phyloP scores from a whole-genome alignment of 208 protist genomes.

The Trypanosoma congolense region DNA sequence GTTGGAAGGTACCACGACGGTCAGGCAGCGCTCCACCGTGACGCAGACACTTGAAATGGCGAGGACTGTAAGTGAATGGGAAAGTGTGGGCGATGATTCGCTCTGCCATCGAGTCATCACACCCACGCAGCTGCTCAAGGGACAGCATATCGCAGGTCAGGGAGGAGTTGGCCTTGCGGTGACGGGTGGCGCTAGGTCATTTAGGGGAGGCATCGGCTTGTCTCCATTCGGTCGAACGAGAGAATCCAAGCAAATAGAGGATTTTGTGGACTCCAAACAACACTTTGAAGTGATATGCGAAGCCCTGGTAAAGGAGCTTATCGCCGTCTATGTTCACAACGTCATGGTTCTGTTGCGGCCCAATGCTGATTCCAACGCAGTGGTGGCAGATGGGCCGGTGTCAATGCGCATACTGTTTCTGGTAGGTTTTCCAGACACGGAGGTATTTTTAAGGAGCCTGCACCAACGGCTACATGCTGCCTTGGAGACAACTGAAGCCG shows the following conservation, averaged over 20 bases:
- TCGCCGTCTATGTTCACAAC: constrained; percentile 66
- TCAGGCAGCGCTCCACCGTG: constrained; percentile 13
- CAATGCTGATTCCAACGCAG: background rate
- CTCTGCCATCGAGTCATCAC: constrained; percentile 8
- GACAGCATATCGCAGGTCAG: constrained; percentile 9
- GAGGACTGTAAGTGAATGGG: constrained; percentile 8
- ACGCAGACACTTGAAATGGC: constrained; percentile 7
- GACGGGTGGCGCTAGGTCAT: background rate
- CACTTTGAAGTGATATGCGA: constrained; percentile 61
- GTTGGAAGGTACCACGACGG: background rate
- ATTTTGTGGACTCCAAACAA: constrained; percentile 30
- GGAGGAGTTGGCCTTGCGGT: background rate
- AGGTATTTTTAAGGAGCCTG: constrained; percentile 49
- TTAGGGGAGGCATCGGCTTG: background rate
- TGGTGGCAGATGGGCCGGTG: background rate
- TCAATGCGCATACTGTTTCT: constrained; percentile 31
- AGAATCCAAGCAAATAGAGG: constrained; percentile 22
- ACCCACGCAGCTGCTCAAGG: constrained; percentile 8
- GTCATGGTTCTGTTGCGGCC: constrained; percentile 30
- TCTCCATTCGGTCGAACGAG: background rate
- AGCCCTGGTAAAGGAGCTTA: constrained; percentile 38
- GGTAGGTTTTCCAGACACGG: constrained; percentile 64
- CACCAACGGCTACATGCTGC: constrained; percentile 34
- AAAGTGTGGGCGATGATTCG: constrained; percentile 10
- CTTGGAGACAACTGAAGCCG: constrained; percentile 40